Conservation (phyloP, 2,329 filamentous ascomycete species). For the Fusarium poae region DNA sequence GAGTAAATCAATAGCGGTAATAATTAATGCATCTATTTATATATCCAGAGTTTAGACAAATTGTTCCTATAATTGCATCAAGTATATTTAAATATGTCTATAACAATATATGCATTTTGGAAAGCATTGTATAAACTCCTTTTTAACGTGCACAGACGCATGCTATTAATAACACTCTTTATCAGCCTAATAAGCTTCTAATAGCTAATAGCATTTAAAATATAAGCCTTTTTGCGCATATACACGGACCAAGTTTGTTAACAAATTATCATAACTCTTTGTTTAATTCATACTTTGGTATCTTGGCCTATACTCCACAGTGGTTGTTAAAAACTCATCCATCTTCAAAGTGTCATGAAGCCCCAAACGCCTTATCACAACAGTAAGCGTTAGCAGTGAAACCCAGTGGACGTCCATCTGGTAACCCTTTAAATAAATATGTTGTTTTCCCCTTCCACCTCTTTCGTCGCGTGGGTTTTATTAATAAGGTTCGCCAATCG, state of each 20-base stretch:
- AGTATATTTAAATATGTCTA: background rate
- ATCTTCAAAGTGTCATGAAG: slow-evolving; percentile 23
- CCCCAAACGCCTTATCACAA: slow-evolving; percentile 36
- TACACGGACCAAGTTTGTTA: background rate
- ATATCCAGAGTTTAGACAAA: background rate
- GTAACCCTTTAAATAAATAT: slow-evolving; percentile 7
- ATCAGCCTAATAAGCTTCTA: background rate
- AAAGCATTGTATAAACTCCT: background rate
- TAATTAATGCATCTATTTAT: background rate
- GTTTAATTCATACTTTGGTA: slow-evolving; percentile 26
- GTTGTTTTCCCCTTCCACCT: background rate
- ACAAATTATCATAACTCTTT: background rate
- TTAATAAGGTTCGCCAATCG: slow-evolving; percentile 61
- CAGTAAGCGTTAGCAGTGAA: slow-evolving; percentile 28
- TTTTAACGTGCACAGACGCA: background rate
- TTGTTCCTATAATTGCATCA: background rate
- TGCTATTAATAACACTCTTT: background rate
- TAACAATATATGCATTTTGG: too few species aligned
- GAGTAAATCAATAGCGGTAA: background rate
- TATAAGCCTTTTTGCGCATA: background rate
- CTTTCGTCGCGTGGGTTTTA: background rate
- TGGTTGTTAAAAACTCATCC: slow-evolving; percentile 11
- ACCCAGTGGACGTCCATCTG: slow-evolving; percentile 13
- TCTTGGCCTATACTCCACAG: slow-evolving; percentile 22
- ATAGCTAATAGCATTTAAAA: background rate